Percentiles rank a stretch among this genome's conserved stretches.
Conservation (phyloP, 352 stramenopile genomes). For the Phytopythium kandeliae region DNA sequence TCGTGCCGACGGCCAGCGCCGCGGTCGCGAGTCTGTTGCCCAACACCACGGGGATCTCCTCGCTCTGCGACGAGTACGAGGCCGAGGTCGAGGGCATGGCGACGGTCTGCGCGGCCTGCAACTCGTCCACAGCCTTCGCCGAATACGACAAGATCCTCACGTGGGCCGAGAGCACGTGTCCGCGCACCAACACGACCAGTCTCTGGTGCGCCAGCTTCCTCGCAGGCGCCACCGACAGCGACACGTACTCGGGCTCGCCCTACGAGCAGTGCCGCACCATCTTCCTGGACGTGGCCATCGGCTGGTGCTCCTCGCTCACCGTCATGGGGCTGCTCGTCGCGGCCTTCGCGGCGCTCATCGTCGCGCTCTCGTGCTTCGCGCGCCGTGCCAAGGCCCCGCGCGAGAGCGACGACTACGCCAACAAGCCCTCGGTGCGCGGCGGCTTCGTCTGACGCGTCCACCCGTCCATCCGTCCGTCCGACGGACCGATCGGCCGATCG, state of each 20-base stretch:
- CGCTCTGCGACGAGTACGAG: conserved; percentile 36
- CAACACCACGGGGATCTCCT: conserved; percentile 51
- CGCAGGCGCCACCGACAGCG: conserved; percentile 28
- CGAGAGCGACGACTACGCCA: conserved; percentile 6
- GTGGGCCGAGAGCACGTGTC: conserved; percentile 63
- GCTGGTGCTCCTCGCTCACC: conserved; percentile 55
- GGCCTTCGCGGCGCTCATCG: conserved; percentile 39
- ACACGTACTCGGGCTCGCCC: conserved; percentile 56
- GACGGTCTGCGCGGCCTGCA: conserved; percentile 52
- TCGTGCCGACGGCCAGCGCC: conserved; percentile 44
- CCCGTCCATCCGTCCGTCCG: too few relatives aligned
- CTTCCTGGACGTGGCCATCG: conserved; percentile 60
- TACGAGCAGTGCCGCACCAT: conserved; percentile 66
- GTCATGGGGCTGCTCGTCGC: conserved; percentile 46
- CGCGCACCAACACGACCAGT: conserved; percentile 35
- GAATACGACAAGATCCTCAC: conserved; percentile 66
- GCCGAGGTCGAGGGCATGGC: conserved; percentile 24
- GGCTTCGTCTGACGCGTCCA: conserved; percentile 1
- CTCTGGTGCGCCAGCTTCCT: conserved; percentile 62
- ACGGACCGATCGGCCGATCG: too few relatives aligned
- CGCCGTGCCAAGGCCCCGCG: conserved; percentile 29
- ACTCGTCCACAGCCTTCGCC: conserved; percentile 41
- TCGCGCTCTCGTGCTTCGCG: conserved; percentile 57
- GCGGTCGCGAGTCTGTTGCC: conserved; percentile 39
- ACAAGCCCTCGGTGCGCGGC: background rate